Conservation (phyloP, 768 basidiomycete genomes). For the Lactifluus volemus region DNA sequence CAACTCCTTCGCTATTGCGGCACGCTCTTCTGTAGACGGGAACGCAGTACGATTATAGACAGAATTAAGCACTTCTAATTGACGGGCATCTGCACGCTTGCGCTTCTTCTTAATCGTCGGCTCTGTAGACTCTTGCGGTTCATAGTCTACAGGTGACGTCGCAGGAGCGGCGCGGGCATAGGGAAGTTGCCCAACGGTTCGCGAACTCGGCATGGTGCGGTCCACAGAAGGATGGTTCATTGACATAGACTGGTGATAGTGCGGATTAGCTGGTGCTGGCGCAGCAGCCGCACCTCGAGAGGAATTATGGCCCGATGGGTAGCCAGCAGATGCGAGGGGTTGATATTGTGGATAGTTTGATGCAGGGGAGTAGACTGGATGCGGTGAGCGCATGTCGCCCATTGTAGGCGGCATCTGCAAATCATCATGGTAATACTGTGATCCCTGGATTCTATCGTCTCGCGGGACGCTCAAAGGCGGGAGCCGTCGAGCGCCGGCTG, state of each 20-base stretch:
- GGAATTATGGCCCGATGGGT: slow-evolving; percentile 5
- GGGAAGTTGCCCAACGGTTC: slow-evolving; percentile 33
- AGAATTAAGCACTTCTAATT: slow-evolving; percentile 74
- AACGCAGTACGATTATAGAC: slow-evolving; percentile 77
- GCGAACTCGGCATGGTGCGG: slow-evolving; percentile 19
- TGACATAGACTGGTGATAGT: slow-evolving; percentile 15
- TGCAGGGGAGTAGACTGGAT: slow-evolving; percentile 4
- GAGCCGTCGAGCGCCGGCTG: not conserved
- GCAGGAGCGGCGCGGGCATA: slow-evolving; percentile 38
- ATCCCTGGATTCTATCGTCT: not conserved
- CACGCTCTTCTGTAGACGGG: slow-evolving; percentile 82
- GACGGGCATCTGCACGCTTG: slow-evolving; percentile 73
- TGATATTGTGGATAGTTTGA: not conserved
- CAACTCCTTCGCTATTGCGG: slow-evolving; percentile 61
- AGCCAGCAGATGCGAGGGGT: not conserved
- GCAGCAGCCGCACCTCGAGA: slow-evolving; percentile 17
- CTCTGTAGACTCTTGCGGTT: slow-evolving; percentile 32
- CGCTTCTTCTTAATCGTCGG: slow-evolving; percentile 82
- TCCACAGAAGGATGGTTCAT: slow-evolving; percentile 29
- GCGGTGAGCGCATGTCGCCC: slow-evolving; percentile 13
- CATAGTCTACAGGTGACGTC: slow-evolving; percentile 17
- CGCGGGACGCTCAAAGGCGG: slow-evolving; percentile 9
- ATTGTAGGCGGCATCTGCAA: slow-evolving; percentile 7
- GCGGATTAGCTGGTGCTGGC: slow-evolving; percentile 12
- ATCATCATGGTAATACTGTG: not conserved